Evolutionary conservation across 345 rosid species (phyloP).

Genomic region (Crucihimalaya himalaica): DNA sequence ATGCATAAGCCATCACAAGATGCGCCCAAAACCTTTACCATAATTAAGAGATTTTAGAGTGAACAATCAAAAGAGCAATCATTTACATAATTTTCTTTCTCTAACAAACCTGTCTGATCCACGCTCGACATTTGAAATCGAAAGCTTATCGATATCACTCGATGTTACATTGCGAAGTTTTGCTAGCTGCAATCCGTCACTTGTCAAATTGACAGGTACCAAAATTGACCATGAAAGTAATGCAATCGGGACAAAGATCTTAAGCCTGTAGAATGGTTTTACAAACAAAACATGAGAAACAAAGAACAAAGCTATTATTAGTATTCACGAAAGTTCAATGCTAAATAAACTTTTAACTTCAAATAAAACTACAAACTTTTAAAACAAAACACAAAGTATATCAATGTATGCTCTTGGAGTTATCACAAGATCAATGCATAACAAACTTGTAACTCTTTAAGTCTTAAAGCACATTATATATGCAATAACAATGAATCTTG

Average conservation of each 20-base stretch:
- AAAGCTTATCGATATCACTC: slow-evolving; percentile 82
- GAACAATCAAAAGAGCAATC: not conserved
- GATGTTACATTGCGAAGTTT: slow-evolving; percentile 59
- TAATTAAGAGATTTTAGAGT: not conserved
- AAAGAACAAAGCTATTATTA: not conserved
- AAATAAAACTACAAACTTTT: no score
- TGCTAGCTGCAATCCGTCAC: slow-evolving; percentile 46
- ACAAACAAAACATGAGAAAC: not conserved
- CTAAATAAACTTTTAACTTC: not conserved
- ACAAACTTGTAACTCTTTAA: not conserved
- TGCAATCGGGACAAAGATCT: slow-evolving; percentile 78
- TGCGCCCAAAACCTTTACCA: slow-evolving; percentile 76
- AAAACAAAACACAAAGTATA: not conserved
- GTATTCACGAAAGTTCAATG: not conserved
- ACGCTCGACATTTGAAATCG: slow-evolving; percentile 71
- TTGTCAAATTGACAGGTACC: slow-evolving; percentile 84
- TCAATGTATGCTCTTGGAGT: not conserved
- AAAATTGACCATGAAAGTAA: slow-evolving; percentile 69
- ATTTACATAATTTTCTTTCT: not conserved
- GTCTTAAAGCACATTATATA: not conserved
- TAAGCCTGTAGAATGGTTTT: slow-evolving; percentile 52
- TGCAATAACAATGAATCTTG: not conserved
- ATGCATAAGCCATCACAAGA: slow-evolving; percentile 72
- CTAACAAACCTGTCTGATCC: slow-evolving; percentile 60
- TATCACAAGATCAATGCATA: not conserved